phyloP scores from a whole-genome alignment of 352 stramenopile genomes.

The Globisporangium takayamanum region DNA sequence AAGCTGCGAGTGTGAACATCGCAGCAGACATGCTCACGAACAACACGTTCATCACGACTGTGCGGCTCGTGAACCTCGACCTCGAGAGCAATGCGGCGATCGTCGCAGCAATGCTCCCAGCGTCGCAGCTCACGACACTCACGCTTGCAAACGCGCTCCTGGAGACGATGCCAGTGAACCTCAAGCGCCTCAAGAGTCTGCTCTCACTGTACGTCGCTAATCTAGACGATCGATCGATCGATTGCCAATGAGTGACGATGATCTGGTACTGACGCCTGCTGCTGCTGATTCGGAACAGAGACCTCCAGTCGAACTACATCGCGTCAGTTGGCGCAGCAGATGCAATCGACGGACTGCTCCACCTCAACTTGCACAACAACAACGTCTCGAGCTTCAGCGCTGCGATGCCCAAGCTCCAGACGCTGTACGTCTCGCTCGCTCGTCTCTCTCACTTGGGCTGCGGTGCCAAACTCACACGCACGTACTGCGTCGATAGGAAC shows the following conservation, averaged over 20 bases:
- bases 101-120: slow-evolving; percentile 11
- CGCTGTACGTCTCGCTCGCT: slow-evolving; percentile 28
- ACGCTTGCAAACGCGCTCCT: slow-evolving; percentile 11
- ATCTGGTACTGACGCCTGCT: not conserved
- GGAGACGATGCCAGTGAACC: slow-evolving; percentile 1
- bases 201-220: slow-evolving; percentile 3
- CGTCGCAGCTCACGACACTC: slow-evolving; percentile 1
- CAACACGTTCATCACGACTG: slow-evolving; percentile 25
- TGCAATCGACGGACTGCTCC: slow-evolving; percentile 2
- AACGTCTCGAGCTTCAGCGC: slow-evolving; percentile 37
- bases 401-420: slow-evolving; percentile 33
- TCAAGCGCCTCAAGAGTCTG: slow-evolving; percentile 7
- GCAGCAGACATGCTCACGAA: slow-evolving; percentile 21
- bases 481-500: slow-evolving; percentile 22
- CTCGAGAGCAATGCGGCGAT: not conserved
- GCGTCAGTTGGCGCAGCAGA: not conserved
- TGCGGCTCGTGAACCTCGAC: slow-evolving; percentile 24
- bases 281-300: not conserved
- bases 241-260: too few relatives aligned
- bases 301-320: slow-evolving; percentile 14
- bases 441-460: not conserved
- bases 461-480: not conserved
- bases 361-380: slow-evolving; percentile 44
- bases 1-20: slow-evolving; percentile 35
- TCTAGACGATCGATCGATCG: not conserved